Percentiles rank a stretch among this genome's conserved stretches.
Evolutionary conservation across 208 protist genomes (phyloP).

Genomic region (Acanthamoeba divionensis): DNA sequence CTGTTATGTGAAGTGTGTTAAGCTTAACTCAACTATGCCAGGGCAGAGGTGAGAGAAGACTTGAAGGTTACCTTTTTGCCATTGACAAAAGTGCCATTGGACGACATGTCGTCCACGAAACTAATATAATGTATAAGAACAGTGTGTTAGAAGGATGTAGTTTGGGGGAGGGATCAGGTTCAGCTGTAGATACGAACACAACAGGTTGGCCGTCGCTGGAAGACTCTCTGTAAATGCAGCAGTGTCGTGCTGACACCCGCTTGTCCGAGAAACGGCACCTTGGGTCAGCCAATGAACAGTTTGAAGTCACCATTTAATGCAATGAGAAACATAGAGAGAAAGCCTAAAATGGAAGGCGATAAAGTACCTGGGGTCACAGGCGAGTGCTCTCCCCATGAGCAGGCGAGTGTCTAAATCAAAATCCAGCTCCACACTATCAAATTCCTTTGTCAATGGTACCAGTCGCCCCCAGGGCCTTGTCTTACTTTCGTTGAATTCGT

Average conservation of each 20-base stretch:
- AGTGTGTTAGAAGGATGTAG: no score
- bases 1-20: neutral
- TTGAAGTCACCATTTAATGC: neutral
- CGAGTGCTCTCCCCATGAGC: neutral
- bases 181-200: no score
- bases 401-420: neutral
- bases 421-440: neutral
- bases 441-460: neutral
- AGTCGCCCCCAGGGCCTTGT: neutral
- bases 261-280: conserved; percentile 23
- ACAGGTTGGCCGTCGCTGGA: neutral
- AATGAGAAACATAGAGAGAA: neutral
- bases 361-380: neutral
- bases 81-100: conserved; percentile 42
- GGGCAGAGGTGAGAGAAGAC: neutral
- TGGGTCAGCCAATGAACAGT: neutral
- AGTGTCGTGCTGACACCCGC: neutral
- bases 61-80: neutral
- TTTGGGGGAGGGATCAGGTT: no score
- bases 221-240: neutral
- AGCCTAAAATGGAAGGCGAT: neutral
- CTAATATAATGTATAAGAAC: no score
- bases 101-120: neutral
- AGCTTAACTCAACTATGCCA: neutral
- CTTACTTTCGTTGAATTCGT: no score